Percentiles rank a stretch among this genome's conserved stretches.
These are phyloP conservation scores for Logfia minima DNA, from an alignment of 129 eudicot genomes.

Conservation along the genomic window DNA sequence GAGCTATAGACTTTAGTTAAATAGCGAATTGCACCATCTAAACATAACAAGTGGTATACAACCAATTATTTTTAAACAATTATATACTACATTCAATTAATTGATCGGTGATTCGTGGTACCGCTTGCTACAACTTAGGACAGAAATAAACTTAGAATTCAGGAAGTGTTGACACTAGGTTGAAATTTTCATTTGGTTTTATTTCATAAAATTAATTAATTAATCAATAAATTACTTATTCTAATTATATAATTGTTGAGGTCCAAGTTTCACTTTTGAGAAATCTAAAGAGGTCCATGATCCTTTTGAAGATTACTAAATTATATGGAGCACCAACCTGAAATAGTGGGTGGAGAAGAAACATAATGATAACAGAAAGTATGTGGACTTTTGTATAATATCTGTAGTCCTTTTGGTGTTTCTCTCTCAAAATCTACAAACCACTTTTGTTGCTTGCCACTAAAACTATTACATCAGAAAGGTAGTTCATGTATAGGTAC, in stretches of 20 bases:
- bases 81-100: too few species aligned
- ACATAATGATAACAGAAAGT: conserved; percentile 28
- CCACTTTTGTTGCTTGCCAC: conserved; percentile 26
- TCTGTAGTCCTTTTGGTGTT: conserved; percentile 17
- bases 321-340: conserved; percentile 32
- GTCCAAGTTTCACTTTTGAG: too few species aligned
- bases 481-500: background rate
- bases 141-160: background rate
- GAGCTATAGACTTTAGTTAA: too few species aligned
- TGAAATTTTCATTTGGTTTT: background rate
- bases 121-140: too few species aligned
- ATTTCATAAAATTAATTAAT: background rate
- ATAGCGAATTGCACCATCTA: too few species aligned
- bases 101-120: too few species aligned
- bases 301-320: background rate
- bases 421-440: conserved; percentile 30
- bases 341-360: conserved; percentile 32
- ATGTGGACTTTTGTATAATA: conserved; percentile 26
- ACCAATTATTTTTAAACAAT: too few species aligned
- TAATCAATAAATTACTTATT: too few species aligned
- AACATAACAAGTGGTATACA: too few species aligned
- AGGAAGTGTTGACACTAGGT: background rate
- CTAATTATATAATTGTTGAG: too few species aligned
- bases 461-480: background rate
- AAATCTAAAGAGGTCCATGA: background rate